Evolutionary conservation across 2,329 filamentous ascomycete species (phyloP).

Genomic region (Myriosclerotinia curreyana): DNA sequence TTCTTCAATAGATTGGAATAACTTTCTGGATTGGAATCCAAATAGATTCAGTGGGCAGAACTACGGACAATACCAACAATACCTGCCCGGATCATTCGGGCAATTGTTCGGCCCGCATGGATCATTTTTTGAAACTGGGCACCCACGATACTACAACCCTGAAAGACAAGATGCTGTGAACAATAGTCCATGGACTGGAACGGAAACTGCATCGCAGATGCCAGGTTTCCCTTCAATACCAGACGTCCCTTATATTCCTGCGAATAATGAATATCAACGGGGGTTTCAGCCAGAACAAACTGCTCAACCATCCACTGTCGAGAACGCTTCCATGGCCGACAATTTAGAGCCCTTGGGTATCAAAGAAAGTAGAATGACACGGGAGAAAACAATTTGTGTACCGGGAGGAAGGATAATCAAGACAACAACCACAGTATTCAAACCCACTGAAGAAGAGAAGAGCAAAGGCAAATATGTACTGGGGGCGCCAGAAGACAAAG

Average conservation of each 20-base stretch:
- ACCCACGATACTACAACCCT: not conserved
- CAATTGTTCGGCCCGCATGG: not conserved
- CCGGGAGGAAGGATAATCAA: slow-evolving; percentile 15
- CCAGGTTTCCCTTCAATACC: not conserved
- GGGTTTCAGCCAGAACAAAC: not conserved
- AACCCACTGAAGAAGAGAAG: slow-evolving; percentile 2
- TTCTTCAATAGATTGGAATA: not conserved
- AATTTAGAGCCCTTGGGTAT: slow-evolving; percentile 3
- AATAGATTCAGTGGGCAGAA: not conserved
- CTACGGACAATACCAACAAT: not conserved
- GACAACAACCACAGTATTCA: slow-evolving; percentile 12
- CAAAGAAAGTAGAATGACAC: slow-evolving; percentile 20
- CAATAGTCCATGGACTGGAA: not conserved
- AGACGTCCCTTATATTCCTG: not conserved
- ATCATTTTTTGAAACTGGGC: not conserved
- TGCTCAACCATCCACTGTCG: not conserved
- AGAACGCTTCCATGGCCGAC: not conserved
- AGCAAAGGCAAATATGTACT: not conserved
- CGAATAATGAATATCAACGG: not conserved
- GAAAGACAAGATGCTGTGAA: not conserved
- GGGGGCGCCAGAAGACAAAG: not conserved
- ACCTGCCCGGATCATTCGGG: not conserved
- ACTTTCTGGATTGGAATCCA: not conserved
- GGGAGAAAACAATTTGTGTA: slow-evolving; percentile 18
- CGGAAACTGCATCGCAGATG: not conserved